These are phyloP conservation scores for Sphaerulina populicola DNA, from an alignment of 2,329 filamentous ascomycete species.

Conservation along the genomic window DNA sequence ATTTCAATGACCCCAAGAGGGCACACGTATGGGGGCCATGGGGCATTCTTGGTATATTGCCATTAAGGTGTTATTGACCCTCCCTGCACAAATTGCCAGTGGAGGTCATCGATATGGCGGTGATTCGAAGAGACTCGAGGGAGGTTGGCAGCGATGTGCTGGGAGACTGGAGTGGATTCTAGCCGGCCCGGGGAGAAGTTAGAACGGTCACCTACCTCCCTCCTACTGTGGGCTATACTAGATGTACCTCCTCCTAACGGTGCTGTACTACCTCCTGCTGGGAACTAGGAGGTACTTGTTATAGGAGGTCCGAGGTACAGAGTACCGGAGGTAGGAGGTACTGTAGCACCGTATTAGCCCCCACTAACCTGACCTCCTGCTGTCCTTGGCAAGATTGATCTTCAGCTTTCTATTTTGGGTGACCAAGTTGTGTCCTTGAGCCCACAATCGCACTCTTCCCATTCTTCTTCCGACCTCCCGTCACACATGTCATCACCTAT, in stretches of 20 bases:
- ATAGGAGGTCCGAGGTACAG: too few relatives aligned
- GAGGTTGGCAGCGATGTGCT: background rate
- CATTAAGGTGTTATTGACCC: background rate
- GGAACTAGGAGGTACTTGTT: too few relatives aligned
- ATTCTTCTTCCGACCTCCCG: background rate
- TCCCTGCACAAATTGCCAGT: background rate
- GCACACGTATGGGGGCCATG: too few relatives aligned
- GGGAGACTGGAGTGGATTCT: too few relatives aligned
- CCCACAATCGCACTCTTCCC: background rate
- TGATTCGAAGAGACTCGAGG: too few relatives aligned
- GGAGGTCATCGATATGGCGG: background rate
- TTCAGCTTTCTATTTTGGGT: constrained; percentile 1
- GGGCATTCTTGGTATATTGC: background rate
- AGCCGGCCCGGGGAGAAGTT: background rate
- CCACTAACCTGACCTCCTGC: too few relatives aligned
- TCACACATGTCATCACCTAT: background rate
- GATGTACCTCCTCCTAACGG: too few relatives aligned
- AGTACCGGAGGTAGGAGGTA: too few relatives aligned
- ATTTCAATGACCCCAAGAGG: too few relatives aligned
- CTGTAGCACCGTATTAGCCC: constrained; percentile 3
- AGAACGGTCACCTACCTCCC: too few relatives aligned
- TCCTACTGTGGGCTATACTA: too few relatives aligned
- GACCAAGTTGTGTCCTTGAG: background rate
- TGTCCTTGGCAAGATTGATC: background rate
- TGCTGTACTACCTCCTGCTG: too few relatives aligned